Evolutionary conservation across 352 stramenopile species (phyloP).

Genomic region (Ochromonadaceae sp.): DNA sequence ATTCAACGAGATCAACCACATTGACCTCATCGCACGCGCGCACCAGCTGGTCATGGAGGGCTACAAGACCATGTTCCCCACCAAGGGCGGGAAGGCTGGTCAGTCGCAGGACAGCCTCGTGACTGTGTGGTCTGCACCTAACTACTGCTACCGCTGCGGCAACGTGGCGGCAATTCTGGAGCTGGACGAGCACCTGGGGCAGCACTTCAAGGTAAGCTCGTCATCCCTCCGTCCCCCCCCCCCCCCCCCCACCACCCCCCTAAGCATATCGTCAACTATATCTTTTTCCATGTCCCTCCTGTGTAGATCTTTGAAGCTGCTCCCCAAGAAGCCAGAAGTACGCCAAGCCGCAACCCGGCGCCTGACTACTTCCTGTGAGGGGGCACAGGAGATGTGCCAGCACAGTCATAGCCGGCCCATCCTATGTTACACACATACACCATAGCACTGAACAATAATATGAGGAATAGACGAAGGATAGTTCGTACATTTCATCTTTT

Average conservation of each 20-base stretch:
- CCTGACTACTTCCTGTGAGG: constrained; percentile 99
- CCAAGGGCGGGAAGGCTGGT: constrained; percentile 4
- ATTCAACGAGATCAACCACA: constrained; percentile 96
- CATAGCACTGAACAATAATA: too few relatives aligned
- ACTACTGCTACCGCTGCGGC: constrained; percentile 96
- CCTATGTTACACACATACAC: too few relatives aligned
- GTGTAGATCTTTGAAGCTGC: constrained; percentile 96
- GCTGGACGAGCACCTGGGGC: constrained; percentile 77
- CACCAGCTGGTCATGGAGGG: constrained; percentile 87
- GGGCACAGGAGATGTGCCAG: too few relatives aligned
- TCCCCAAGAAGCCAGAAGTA: constrained; percentile 83
- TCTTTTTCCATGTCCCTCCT: constrained; percentile 5
- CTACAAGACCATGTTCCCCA: constrained; percentile 18
- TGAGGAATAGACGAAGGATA: too few relatives aligned
- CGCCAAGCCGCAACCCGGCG: constrained; percentile 92
- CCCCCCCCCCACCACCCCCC: not conserved
- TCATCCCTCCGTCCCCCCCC: not conserved
- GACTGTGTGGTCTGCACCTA: constrained; percentile 95
- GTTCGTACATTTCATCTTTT: too few relatives aligned
- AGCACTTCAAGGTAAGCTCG: constrained; percentile 40
- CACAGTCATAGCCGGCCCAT: too few relatives aligned
- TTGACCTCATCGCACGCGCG: constrained; percentile 90
- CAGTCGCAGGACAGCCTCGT: constrained; percentile 53
- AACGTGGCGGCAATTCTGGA: constrained; percentile 96
- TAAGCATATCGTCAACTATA: not conserved